Base-by-base conservation (phyloP, 169 alveolate genomes). In the Plasmodium relictum region DNA sequence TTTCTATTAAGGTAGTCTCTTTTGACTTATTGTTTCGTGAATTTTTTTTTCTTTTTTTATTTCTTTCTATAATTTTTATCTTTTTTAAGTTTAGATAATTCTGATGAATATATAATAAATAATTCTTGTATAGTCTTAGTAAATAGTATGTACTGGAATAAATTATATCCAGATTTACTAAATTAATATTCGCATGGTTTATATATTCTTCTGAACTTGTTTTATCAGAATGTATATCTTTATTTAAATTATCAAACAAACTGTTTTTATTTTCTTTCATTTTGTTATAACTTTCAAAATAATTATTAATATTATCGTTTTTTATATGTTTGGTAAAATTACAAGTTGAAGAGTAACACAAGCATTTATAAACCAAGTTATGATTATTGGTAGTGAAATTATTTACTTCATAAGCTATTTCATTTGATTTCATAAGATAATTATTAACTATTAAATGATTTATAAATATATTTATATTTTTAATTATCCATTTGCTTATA, bases 311-410 rank as follows among this genome's bases (percentile, higher is more conserved):
- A 12, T 6, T 39, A 10, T 8, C 41, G 39, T 6, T 63, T 24
- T 6, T 39, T 12, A 45, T 6, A 2, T 24, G 50, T 41, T 52
- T 52, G 3, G 85, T 56, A 68, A 83, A 83, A 42, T 83, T 83
- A 37, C 91, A 83, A 0, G 91, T 83, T 26, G 68, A 54, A 5
- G 91, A 44, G 26, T 83, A 83, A 48, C 91, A 83, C 14, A 83
- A 71, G 18, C 91, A 83, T 48, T 68, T 83, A 31, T 68, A 83
- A 24, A 83, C 56, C 0, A 83, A 20, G 41, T 52, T 62, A 31
- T 83, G 91, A 16, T 83, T 83, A n/a, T 83, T 62, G 3, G 91
- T 83, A 1, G 91, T 83, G 16, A 83, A 83, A 45, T 83, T 83
- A 42, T 83, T 83, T 14, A 83, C 83, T 44, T 83, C 91, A 18